These are phyloP conservation scores for Russula lepida DNA, from an alignment of 768 basidiomycete genomes.

Conservation along the genomic window DNA sequence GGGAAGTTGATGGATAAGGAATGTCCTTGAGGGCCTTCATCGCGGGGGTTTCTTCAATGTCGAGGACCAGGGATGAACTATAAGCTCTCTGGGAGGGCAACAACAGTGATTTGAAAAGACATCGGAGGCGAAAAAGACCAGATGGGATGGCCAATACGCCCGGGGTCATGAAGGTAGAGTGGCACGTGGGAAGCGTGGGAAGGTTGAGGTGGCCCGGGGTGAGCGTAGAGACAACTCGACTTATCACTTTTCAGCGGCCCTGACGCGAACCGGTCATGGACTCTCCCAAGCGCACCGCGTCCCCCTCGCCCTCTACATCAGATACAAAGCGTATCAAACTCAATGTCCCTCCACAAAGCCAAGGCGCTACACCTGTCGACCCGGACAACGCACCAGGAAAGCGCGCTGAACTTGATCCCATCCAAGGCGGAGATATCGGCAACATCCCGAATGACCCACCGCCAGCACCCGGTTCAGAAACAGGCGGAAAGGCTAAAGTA, in stretches of 20 bases:
- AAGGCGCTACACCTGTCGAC: slow-evolving; percentile 70
- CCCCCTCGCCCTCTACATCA: slow-evolving; percentile 28
- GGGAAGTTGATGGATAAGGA: slow-evolving; percentile 29
- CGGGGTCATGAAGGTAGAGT: not conserved
- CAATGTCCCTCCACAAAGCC: slow-evolving; percentile 33
- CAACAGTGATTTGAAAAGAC: not conserved
- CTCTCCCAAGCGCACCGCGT: slow-evolving; percentile 32
- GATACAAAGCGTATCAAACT: slow-evolving; percentile 31
- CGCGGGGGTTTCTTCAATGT: slow-evolving; percentile 27
- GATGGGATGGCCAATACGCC: slow-evolving; percentile 5
- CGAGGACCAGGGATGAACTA: slow-evolving; percentile 20
- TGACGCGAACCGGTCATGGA: slow-evolving; percentile 17
- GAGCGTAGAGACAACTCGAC: not conserved
- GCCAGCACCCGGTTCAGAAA: slow-evolving; percentile 28
- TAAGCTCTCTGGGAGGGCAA: slow-evolving; percentile 18
- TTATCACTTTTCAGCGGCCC: not conserved
- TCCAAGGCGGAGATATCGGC: slow-evolving; percentile 67
- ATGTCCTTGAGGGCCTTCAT: slow-evolving; percentile 30
- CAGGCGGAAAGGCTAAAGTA: slow-evolving; percentile 29
- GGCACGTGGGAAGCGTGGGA: slow-evolving; percentile 15
- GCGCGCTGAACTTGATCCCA: slow-evolving; percentile 80
- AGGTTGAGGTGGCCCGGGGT: not conserved
- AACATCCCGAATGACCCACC: slow-evolving; percentile 47
- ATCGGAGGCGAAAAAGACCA: slow-evolving; percentile 5
- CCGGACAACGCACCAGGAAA: slow-evolving; percentile 75